Conservation (phyloP, 2,329 filamentous ascomycete species). For the Pseudopyrenochaeta lycopersici region DNA sequence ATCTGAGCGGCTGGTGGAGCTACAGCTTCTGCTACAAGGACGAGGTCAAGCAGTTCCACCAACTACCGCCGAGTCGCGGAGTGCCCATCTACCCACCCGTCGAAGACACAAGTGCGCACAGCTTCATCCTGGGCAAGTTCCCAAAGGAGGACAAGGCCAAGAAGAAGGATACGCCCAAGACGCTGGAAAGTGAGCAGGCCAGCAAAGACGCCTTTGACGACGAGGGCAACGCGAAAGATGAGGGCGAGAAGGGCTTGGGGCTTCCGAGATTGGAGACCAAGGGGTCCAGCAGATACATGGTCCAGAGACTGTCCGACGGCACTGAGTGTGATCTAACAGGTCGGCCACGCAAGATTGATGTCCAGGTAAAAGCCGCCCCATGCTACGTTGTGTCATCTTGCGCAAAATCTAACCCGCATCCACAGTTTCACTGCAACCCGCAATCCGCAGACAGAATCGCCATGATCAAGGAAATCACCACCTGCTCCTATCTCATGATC, state of each 20-base stretch:
- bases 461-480: constrained; percentile 92
- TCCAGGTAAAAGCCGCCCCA: no score
- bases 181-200: constrained; percentile 41
- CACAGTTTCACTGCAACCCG: constrained; percentile 77
- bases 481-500: constrained; percentile 92
- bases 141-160: constrained; percentile 26
- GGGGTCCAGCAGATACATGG: constrained; percentile 84
- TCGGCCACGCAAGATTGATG: constrained; percentile 81
- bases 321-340: constrained; percentile 88
- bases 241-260: constrained; percentile 35
- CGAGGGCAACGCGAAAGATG: constrained; percentile 34
- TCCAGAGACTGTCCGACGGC: constrained; percentile 81
- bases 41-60: constrained; percentile 90
- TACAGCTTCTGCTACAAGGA: constrained; percentile 93
- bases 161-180: constrained; percentile 35
- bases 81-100: constrained; percentile 74
- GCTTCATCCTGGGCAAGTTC: constrained; percentile 78
- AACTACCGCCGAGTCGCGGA: constrained; percentile 74
- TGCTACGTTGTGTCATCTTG: no score
- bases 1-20: constrained; percentile 90
- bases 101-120: constrained; percentile 77
- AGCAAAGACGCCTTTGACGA: constrained; percentile 40
- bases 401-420: background rate
- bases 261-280: constrained; percentile 78
- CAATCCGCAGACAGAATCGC: constrained; percentile 79